phyloP scores from a whole-genome alignment of 352 stramenopile species.

The Pythium sp. region DNA sequence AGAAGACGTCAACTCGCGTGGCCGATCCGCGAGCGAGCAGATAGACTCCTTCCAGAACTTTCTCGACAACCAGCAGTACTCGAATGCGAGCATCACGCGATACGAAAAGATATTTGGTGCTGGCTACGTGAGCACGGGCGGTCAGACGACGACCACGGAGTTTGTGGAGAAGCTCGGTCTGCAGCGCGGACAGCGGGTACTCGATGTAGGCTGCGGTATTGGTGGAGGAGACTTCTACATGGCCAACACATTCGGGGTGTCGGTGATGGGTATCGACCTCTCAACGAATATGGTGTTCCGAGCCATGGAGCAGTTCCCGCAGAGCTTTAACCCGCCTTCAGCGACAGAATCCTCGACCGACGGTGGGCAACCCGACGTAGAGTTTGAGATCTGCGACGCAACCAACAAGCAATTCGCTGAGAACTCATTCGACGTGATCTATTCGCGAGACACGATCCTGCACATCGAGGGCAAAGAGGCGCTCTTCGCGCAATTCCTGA shows the following conservation, averaged over 20 bases:
- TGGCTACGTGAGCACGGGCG: constrained; percentile 56
- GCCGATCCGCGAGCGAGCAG: constrained; percentile 23
- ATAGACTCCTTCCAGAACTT: constrained; percentile 59
- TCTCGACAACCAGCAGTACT: constrained; percentile 61
- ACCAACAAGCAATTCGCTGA: constrained; percentile 13
- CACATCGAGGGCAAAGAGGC: constrained; percentile 63
- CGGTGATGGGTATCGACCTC: constrained; percentile 60
- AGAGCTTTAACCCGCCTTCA: constrained; percentile 24
- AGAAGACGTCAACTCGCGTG: constrained; percentile 25
- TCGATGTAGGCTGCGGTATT: neutral
- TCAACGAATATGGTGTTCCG: constrained; percentile 69
- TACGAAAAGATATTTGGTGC: constrained; percentile 69
- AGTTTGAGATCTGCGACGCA: neutral
- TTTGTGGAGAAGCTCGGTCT: neutral
- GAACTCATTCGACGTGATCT: constrained; percentile 39
- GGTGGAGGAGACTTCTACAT: neutral
- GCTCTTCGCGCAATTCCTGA: constrained; percentile 64
- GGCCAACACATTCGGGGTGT: constrained; percentile 21
- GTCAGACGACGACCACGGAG: constrained; percentile 57
- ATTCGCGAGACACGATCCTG: constrained; percentile 76
- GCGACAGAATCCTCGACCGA: neutral
- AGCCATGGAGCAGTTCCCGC: constrained; percentile 41
- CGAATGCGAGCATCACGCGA: constrained; percentile 46
- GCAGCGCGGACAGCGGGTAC: neutral
- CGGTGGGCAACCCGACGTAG: neutral